These are phyloP conservation scores for Leptodermis oblonga DNA, from an alignment of 257 asterid species.

Conservation along the genomic window DNA sequence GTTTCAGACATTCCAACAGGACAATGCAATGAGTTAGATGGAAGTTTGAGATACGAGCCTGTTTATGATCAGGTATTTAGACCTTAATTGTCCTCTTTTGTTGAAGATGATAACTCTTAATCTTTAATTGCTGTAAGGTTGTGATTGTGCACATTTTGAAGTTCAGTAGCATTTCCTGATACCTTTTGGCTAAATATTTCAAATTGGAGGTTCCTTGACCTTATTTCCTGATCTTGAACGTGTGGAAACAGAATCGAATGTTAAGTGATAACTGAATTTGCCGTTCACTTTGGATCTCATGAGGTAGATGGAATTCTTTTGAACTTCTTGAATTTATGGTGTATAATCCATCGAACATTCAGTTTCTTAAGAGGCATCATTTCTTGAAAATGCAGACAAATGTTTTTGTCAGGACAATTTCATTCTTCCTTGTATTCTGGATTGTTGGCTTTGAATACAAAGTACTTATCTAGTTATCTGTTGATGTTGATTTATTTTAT, in stretches of 20 bases:
- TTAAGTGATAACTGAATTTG: neutral
- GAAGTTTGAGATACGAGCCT: constrained; percentile 9
- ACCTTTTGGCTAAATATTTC: neutral
- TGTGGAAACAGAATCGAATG: neutral
- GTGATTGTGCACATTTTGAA: neutral
- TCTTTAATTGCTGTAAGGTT: neutral
- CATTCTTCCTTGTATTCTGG: neutral
- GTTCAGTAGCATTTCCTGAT: neutral
- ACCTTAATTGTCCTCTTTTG: neutral
- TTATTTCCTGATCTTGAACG: neutral
- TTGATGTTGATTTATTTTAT: neutral
- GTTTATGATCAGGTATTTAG: constrained; percentile 24
- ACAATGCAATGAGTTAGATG: constrained; percentile 19
- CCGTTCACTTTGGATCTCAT: neutral
- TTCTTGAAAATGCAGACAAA: constrained; percentile 2
- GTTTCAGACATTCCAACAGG: constrained; percentile 12
- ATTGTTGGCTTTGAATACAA: neutral
- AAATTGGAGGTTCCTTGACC: neutral
- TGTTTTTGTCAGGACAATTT: neutral
- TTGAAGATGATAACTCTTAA: neutral
- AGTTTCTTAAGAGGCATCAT: neutral
- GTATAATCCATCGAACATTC: neutral
- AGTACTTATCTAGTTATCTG: neutral
- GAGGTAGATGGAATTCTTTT: neutral
- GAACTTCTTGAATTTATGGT: neutral